These are phyloP conservation scores for Barnettozyma californica DNA, from an alignment of 805 yeast genomes.

Conservation along the genomic window DNA sequence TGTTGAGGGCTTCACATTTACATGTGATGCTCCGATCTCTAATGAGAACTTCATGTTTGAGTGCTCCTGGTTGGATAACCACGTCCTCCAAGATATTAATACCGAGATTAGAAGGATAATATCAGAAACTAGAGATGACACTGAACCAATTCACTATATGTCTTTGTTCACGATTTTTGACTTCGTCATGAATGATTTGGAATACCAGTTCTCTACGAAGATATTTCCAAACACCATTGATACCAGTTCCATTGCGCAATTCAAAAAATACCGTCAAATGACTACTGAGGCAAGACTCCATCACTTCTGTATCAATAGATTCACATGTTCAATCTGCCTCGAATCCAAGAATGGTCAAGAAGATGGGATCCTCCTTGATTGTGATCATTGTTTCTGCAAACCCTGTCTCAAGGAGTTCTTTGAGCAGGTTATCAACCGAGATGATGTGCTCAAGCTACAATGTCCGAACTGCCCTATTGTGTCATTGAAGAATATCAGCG, in stretches of 20 bases:
- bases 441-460: constrained; percentile 46
- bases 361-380: constrained; percentile 32
- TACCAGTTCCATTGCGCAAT: constrained; percentile 2
- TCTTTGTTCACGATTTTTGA: constrained; percentile 39
- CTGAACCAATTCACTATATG: constrained; percentile 30
- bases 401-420: constrained; percentile 41
- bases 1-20: constrained; percentile 2
- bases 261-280: constrained; percentile 17
- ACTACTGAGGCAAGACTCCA: constrained; percentile 21
- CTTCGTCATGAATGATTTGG: constrained; percentile 26
- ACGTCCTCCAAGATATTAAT: constrained; percentile 14
- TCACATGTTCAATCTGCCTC: constrained; percentile 54
- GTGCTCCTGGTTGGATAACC: constrained; percentile 28
- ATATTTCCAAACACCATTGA: constrained; percentile 12
- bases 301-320: constrained; percentile 34
- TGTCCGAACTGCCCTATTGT: constrained; percentile 47
- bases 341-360: constrained; percentile 39
- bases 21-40: constrained; percentile 29
- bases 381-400: constrained; percentile 47
- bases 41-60: constrained; percentile 24
- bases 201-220: constrained; percentile 1
- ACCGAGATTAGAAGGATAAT: neutral
- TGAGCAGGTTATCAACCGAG: constrained; percentile 36
- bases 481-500: constrained; percentile 16
- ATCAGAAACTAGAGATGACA: neutral